phyloP scores from a whole-genome alignment of 306 rosid species.

The Glycine latifolia region DNA sequence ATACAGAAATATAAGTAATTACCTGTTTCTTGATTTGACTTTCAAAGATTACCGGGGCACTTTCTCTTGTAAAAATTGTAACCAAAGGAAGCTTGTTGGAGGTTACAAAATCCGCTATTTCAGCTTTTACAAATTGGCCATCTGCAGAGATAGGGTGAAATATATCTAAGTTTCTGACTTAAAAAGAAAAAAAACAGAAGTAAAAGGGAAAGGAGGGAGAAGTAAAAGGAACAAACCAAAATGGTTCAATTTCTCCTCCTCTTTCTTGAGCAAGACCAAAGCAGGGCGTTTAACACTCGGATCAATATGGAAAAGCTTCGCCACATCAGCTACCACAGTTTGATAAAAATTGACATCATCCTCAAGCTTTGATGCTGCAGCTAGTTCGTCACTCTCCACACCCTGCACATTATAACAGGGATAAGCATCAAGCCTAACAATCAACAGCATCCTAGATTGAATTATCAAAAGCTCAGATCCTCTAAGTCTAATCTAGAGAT shows the following conservation, averaged over 20 bases:
- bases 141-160: constrained; percentile 61
- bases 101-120: constrained; percentile 79
- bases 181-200: not conserved
- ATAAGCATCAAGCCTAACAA: constrained; percentile 24
- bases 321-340: constrained; percentile 83
- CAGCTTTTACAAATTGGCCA: constrained; percentile 76
- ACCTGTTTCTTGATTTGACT: constrained; percentile 95
- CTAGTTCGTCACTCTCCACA: constrained; percentile 87
- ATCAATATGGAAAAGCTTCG: constrained; percentile 91
- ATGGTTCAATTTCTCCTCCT: constrained; percentile 79
- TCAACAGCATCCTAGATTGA: constrained; percentile 31
- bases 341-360: constrained; percentile 93
- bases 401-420: constrained; percentile 61
- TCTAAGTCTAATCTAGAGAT: constrained; percentile 27
- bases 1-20: constrained; percentile 36
- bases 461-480: constrained; percentile 23
- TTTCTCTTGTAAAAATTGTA: constrained; percentile 76
- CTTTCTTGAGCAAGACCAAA: constrained; percentile 84
- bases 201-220: not conserved
- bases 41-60: constrained; percentile 77
- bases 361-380: constrained; percentile 89
- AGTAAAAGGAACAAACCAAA: constrained; percentile 69
- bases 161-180: constrained; percentile 25
- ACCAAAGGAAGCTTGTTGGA: constrained; percentile 97
- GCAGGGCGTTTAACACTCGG: constrained; percentile 84